Percentiles rank a stretch among this genome's conserved stretches.
Conservation (phyloP, 2,329 filamentous ascomycete genomes). For the Chrysoporthe puriensis region DNA sequence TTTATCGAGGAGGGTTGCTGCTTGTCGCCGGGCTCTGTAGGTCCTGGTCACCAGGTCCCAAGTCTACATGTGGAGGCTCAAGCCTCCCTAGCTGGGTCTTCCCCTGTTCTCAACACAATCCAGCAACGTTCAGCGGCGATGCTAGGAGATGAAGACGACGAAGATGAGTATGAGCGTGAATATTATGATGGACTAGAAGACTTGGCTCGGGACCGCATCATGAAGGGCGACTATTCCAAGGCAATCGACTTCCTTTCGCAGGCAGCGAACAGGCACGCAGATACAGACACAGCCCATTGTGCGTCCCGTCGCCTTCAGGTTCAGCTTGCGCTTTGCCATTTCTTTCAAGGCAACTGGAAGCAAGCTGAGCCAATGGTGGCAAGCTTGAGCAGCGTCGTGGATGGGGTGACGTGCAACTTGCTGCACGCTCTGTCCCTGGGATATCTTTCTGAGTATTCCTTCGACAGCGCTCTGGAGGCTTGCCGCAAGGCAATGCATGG, state of each 20-base stretch:
- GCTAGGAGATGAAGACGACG: slow-evolving; percentile 26
- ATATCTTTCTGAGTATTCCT: slow-evolving; percentile 31
- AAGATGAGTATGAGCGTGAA: slow-evolving; percentile 30
- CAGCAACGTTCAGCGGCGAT: not conserved
- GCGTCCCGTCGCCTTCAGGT: slow-evolving; percentile 29
- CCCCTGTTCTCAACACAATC: not conserved
- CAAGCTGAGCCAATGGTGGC: slow-evolving; percentile 31
- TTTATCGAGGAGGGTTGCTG: slow-evolving; percentile 22
- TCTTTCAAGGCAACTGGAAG: slow-evolving; percentile 32
- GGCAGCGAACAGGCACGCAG: slow-evolving; percentile 27
- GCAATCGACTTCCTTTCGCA: slow-evolving; percentile 33
- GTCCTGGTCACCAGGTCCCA: not conserved
- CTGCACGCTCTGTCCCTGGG: slow-evolving; percentile 33
- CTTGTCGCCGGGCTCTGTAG: not conserved
- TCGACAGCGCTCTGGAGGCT: slow-evolving; percentile 32
- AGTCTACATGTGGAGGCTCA: not conserved
- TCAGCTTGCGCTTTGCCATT: slow-evolving; percentile 33
- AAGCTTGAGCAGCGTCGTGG: slow-evolving; percentile 25
- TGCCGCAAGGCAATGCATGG: slow-evolving; percentile 33
- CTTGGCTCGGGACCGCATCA: slow-evolving; percentile 33
- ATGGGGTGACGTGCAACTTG: slow-evolving; percentile 32
- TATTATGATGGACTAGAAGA: slow-evolving; percentile 33
- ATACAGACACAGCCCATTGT: not conserved
- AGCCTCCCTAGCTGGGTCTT: not conserved
- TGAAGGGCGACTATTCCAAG: slow-evolving; percentile 31